Evolutionary conservation across 2,329 filamentous ascomycete species (phyloP), one percentile per base, ranked within the genome.

Genomic region (Ceratocystis eucalypticola): DNA sequence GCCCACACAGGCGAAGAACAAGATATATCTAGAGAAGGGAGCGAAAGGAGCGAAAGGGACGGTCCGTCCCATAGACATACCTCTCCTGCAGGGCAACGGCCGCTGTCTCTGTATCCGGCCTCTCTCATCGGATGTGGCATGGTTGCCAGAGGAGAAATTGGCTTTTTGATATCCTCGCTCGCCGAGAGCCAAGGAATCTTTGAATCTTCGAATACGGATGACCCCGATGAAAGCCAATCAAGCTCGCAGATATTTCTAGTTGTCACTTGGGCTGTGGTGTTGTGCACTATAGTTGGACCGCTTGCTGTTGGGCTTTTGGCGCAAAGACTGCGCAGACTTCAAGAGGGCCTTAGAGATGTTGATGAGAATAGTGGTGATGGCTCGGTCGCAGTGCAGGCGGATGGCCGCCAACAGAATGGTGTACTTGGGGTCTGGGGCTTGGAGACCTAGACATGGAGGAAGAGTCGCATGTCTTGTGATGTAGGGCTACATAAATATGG

Each of bases 121-220:
- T 78, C 81, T 0, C 84, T 92, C 2, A 75, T 92, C 0, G 85
- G 85, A 0, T 77, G 81, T 20, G 80, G 78, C 2, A 93, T 93
- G 88, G 82, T 88, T 0, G 84, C 88, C 0, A 80, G 88, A n/a
- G 88, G 59, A 7, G 59, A 94, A 72, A 89, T 93, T 44, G 88
- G 88, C 0, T 91, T 91, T 69, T 74, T 93, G 55, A 89, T 94
- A 68, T 85, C 86, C 0, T 84, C 86, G 0, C 74, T 91, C 0
- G 87, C 87, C 0, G 80, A 89, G 70, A 79, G 76, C 59, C 76
- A 78, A 1, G 76, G 77, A 0, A 74, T 80, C 15, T 81, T 81
- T 48, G 65, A 67, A 0, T 64, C 67, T 10, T 41, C 64, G 5
- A 8, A 37, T 25, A 37, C 28, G n/a, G 8, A 5, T 17, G 6